Percentiles rank a stretch among this genome's conserved stretches.
Evolutionary conservation across 2,329 filamentous ascomycete genomes (phyloP).

Genomic region (Talaromyces sp.): DNA sequence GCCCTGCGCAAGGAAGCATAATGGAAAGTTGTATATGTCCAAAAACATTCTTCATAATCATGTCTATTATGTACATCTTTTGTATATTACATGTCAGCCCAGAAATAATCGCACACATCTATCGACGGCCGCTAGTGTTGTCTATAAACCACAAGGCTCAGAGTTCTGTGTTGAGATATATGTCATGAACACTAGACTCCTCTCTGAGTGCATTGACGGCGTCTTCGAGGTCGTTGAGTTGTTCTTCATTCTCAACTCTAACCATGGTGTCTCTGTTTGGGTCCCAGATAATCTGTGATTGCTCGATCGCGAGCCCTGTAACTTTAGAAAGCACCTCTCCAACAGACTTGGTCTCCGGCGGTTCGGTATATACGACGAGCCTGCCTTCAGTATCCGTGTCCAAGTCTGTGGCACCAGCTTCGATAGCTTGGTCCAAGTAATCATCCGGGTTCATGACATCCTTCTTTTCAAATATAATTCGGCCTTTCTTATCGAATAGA

Average conservation of each 20-base stretch:
- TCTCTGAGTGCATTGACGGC: conserved; percentile 57
- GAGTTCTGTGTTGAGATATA: conserved; percentile 64
- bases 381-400: conserved; percentile 61
- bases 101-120: background rate
- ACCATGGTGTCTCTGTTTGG: conserved; percentile 76
- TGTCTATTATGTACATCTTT: background rate
- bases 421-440: conserved; percentile 74
- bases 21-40: background rate
- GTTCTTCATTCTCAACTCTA: conserved; percentile 54
- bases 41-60: background rate
- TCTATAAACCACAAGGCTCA: conserved; percentile 6
- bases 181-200: conserved; percentile 67
- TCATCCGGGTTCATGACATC: conserved; percentile 60
- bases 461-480: conserved; percentile 63
- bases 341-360: conserved; percentile 59
- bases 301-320: conserved; percentile 63
- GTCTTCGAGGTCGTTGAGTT: conserved; percentile 53
- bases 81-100: background rate
- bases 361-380: conserved; percentile 67
- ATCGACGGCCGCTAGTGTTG: background rate
- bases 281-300: conserved; percentile 78
- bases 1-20: conserved; percentile 53
- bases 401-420: conserved; percentile 65
- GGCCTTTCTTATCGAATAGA: conserved; percentile 77
- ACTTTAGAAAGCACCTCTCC: conserved; percentile 60